These are phyloP conservation scores for Simmondsia chinensis DNA, from an alignment of 148 eudicot species.

Conservation along the genomic window DNA sequence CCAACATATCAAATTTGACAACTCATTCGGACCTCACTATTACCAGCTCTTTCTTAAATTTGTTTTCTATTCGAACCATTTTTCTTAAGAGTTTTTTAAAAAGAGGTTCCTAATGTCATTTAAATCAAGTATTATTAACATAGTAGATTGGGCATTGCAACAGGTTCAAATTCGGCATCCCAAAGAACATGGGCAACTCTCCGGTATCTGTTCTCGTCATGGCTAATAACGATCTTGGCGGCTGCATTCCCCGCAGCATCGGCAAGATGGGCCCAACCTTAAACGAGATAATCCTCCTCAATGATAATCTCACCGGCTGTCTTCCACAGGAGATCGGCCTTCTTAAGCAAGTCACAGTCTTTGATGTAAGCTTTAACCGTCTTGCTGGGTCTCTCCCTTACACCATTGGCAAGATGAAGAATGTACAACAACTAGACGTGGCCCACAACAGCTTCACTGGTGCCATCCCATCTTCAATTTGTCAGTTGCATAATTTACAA, in stretches of 20 bases:
- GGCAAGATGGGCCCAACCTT: constrained; percentile 75
- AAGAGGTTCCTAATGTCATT: no score
- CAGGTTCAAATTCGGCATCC: constrained; percentile 64
- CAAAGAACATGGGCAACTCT: constrained; percentile 70
- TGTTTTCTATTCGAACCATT: no score
- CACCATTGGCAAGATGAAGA: constrained; percentile 33
- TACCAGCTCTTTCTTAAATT: no score
- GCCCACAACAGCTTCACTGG: constrained; percentile 76
- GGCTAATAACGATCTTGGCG: constrained; percentile 75
- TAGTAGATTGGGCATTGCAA: no score
- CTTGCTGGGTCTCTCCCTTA: constrained; percentile 47
- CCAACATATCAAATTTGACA: no score
- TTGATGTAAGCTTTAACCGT: constrained; percentile 71
- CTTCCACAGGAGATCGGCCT: constrained; percentile 51
- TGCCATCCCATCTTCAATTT: constrained; percentile 36
- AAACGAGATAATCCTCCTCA: constrained; percentile 55
- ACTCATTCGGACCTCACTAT: no score
- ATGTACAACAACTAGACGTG: constrained; percentile 61
- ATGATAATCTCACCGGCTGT: constrained; percentile 81
- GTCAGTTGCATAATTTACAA: constrained; percentile 43
- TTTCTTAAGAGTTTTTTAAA: no score
- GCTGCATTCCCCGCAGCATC: constrained; percentile 74
- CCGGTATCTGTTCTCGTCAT: constrained; percentile 86
- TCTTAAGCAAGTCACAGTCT: constrained; percentile 55
- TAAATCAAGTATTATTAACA: no score